Evolutionary conservation across 2,329 filamentous ascomycete genomes (phyloP), one percentile per base, ranked within the genome.

Genomic region (Sclerotinia spermophila): DNA sequence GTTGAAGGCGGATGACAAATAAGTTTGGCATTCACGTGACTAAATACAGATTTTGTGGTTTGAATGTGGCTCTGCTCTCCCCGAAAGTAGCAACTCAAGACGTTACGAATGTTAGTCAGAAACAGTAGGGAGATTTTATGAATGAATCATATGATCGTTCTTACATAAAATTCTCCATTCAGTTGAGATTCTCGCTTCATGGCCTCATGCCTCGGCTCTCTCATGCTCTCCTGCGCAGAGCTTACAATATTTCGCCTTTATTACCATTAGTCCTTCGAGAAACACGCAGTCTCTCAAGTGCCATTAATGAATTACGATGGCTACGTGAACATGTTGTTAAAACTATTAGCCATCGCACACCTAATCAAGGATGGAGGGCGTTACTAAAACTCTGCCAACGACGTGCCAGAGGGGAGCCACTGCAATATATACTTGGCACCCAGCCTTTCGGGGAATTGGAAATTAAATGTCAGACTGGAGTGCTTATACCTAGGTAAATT

Each of bases 381-480:
- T 72, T 87, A 2, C 73, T 79, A 11, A 73, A 77, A 1, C 79
- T 89, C 10, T 88, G 86, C 73, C 79, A 79, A 5, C 80, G 82
- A 64, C 82, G 89, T 45, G 83, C 85, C 13, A 80, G 79, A 13
- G 93, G 93, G 1, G 86, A 89, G 71, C 96, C 96, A 1, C 81
- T 99, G 45, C 96, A 98, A 80, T 98, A 98, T 79, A 85, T 98
- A 33, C 83, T 99, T 1, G 94, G 94, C 5, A 89, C 90, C 7
- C 94, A 97, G 79, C 96, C 91, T 2, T 98, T 99, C 81, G 95
- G 94, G 0, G 82, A 88, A 6, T 81, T 98, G 24, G 91, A 97
- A 56, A 91, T 99, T 60, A 82, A 85, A 69, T 97, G 94, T 78
- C 84, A 83, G 40, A 86, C 84, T 17, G 92, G 92, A 2, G 94